A percentile compares a stretch with the other conserved stretches of the same genome.
Evolutionary conservation across 1,139 yeast species (phyloP).

Genomic region (Taphrina confusa): DNA sequence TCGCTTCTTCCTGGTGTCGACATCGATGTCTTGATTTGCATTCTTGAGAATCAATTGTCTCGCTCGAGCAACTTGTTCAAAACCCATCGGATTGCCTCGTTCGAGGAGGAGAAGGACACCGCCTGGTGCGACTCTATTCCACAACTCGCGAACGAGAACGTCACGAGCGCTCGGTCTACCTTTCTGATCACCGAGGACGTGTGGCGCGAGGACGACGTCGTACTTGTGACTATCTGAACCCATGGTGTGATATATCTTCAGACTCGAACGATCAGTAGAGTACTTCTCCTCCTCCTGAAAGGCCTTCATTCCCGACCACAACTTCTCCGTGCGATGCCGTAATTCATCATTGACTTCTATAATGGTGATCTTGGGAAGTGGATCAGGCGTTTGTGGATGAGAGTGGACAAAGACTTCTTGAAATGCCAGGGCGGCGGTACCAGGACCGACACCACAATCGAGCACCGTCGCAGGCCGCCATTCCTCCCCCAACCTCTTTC

Average conservation of each 20-base stretch:
- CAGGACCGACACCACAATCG: constrained; percentile 90
- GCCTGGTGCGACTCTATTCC: constrained; percentile 39
- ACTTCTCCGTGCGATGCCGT: constrained; percentile 18
- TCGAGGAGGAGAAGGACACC: constrained; percentile 80
- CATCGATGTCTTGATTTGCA: not conserved
- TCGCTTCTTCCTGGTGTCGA: not conserved
- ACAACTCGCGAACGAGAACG: constrained; percentile 24
- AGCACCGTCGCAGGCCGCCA: constrained; percentile 69
- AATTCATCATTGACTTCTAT: constrained; percentile 15
- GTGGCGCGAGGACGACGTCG: constrained; percentile 31
- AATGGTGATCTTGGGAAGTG: not conserved
- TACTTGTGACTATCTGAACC: constrained; percentile 6
- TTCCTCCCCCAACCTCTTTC: constrained; percentile 54
- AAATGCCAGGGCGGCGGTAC: constrained; percentile 84
- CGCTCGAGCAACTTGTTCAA: constrained; percentile 85
- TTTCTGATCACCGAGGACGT: constrained; percentile 6
- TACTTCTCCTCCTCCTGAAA: not conserved
- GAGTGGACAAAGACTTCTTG: constrained; percentile 73
- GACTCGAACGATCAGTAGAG: constrained; percentile 1
- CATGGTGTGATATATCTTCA: constrained; percentile 9
- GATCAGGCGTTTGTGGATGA: not conserved
- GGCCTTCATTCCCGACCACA: constrained; percentile 11
- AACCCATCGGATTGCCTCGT: constrained; percentile 87
- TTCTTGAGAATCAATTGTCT: constrained; percentile 87
- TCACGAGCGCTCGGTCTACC: constrained; percentile 26